These are phyloP conservation scores for Epichloe typhina DNA, from an alignment of 2,329 filamentous ascomycete genomes.

Conservation along the genomic window DNA sequence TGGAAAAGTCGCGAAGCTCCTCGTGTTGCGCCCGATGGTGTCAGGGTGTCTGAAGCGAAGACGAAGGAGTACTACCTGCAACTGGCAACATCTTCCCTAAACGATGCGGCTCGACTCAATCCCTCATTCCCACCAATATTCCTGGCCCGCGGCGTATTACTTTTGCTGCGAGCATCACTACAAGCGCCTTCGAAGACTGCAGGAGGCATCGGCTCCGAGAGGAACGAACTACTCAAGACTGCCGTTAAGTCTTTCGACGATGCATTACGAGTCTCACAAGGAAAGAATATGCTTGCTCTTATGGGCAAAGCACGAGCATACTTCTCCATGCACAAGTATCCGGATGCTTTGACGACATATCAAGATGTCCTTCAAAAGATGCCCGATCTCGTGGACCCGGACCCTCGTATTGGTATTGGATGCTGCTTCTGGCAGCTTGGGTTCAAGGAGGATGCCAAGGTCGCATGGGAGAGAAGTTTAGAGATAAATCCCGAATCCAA, in stretches of 20 bases:
- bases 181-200: slow-evolving; percentile 60
- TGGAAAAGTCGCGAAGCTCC: slow-evolving; percentile 76
- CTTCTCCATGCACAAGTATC: slow-evolving; percentile 76
- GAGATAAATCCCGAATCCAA: slow-evolving; percentile 76
- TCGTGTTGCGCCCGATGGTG: slow-evolving; percentile 47
- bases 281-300: slow-evolving; percentile 81
- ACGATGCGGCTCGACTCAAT: slow-evolving; percentile 90
- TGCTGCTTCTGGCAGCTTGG: slow-evolving; percentile 96
- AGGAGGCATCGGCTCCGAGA: slow-evolving; percentile 56
- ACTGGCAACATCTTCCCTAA: slow-evolving; percentile 78
- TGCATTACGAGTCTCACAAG: slow-evolving; percentile 69
- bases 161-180: slow-evolving; percentile 75
- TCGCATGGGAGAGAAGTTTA: slow-evolving; percentile 77
- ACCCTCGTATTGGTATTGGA: slow-evolving; percentile 90
- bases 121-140: slow-evolving; percentile 85
- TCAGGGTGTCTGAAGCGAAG: slow-evolving; percentile 56
- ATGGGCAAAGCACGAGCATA: slow-evolving; percentile 80
- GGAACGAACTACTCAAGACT: slow-evolving; percentile 66
- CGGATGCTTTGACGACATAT: slow-evolving; percentile 71
- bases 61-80: slow-evolving; percentile 92
- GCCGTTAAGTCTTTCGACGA: slow-evolving; percentile 93
- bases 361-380: slow-evolving; percentile 78
- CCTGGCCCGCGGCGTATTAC: slow-evolving; percentile 78
- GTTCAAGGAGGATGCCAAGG: slow-evolving; percentile 82
- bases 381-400: slow-evolving; percentile 79